Conservation (phyloP, 495 filamentous ascomycete species). For the Aspergillus kassunensis region DNA sequence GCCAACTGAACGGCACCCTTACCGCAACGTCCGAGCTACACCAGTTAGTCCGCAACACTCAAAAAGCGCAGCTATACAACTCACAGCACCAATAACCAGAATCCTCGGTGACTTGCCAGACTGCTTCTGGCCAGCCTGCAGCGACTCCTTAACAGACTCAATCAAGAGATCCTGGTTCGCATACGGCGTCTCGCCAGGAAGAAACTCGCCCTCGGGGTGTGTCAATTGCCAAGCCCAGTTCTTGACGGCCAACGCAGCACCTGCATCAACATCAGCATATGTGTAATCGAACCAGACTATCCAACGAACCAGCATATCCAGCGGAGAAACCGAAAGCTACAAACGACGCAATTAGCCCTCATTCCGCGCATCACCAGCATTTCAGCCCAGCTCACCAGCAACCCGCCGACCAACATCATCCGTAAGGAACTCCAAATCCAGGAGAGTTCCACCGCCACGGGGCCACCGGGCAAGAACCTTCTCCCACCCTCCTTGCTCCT, state of each 20-base stretch:
- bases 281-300: not conserved
- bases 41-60: constrained; percentile 9
- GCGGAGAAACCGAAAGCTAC: constrained; percentile 68
- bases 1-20: constrained; percentile 79
- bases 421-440: constrained; percentile 90
- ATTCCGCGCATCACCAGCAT: constrained; percentile 1
- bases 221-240: constrained; percentile 86
- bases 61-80: constrained; percentile 9
- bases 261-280: constrained; percentile 15
- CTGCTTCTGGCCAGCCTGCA: constrained; percentile 55
- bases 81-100: constrained; percentile 58
- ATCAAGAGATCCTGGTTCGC: constrained; percentile 73
- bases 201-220: constrained; percentile 56
- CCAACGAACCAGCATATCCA: constrained; percentile 62
- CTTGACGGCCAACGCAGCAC: constrained; percentile 72
- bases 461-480: constrained; percentile 76
- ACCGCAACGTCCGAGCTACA: constrained; percentile 74
- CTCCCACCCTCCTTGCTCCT: constrained; percentile 84
- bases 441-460: constrained; percentile 74
- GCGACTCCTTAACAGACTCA: constrained; percentile 63
- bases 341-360: not conserved
- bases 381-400: constrained; percentile 46
- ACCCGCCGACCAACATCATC: constrained; percentile 76
- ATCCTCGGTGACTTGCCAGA: constrained; percentile 48
- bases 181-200: constrained; percentile 70